Evolutionary conservation across 805 yeast species (phyloP).

Genomic region (Wickerhamiella shivajii): DNA sequence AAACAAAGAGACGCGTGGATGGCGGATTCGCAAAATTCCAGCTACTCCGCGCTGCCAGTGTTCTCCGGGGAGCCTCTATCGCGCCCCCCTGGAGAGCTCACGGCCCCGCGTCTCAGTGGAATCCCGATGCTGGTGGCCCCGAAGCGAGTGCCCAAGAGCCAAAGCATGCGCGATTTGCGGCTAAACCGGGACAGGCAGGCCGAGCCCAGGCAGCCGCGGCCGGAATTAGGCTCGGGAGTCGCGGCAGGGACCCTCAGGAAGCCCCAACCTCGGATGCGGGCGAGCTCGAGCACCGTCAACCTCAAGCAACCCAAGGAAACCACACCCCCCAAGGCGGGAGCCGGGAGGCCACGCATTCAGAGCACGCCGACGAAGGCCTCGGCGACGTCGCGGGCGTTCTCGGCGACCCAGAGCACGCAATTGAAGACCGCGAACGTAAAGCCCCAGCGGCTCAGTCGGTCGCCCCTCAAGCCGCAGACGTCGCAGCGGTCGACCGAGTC

Average conservation of each 20-base stretch:
- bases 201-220: background rate
- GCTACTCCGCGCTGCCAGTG: slow-evolving; percentile 8
- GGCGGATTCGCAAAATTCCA: slow-evolving; percentile 5
- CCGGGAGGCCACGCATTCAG: too few relatives aligned
- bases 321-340: too few relatives aligned
- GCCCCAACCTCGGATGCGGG: background rate
- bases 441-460: too few relatives aligned
- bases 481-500: too few relatives aligned
- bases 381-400: too few relatives aligned
- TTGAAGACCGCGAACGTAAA: too few relatives aligned
- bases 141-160: background rate
- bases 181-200: background rate
- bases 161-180: background rate
- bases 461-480: too few relatives aligned
- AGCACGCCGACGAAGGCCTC: too few relatives aligned
- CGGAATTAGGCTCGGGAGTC: background rate
- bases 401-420: too few relatives aligned
- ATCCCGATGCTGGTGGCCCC: slow-evolving; percentile 7
- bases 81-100: slow-evolving; percentile 5
- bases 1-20: too few relatives aligned
- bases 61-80: slow-evolving; percentile 3
- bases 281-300: too few relatives aligned
- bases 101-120: slow-evolving; percentile 7
- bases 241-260: background rate
- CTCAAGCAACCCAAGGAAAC: too few relatives aligned